Base-by-base conservation (phyloP, 2,329 filamentous ascomycete species). In the Cordyceps farinosa region DNA sequence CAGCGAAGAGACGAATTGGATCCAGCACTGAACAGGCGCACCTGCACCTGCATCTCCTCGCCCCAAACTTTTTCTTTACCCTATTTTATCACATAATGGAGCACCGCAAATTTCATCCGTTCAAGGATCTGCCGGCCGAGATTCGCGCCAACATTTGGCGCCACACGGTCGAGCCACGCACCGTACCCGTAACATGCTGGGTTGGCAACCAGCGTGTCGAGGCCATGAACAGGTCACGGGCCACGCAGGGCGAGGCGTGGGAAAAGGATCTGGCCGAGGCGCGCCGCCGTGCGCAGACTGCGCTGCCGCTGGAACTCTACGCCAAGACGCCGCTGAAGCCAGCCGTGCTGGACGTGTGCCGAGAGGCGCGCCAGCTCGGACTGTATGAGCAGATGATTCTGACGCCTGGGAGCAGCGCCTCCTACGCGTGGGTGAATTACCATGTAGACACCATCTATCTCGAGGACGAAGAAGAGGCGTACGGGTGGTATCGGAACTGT, bases 141-240 rank as follows among this genome's bases (percentile, higher is more conserved):
- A 51, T 61, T 51, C 48, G 58, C 22, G 29, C 38, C 45, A 9
- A 30, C 29, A 53, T 61, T 15, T 61, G 48, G 47, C 58, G 38
- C 13, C 47, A 51, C 27, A 32, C 58, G 7, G 44, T 61, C 1
- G 34, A 52, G 38, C 58, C 45, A 42, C 45, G 58, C 17, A 51
- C 42, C 22, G 47, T 53, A 22, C 47, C 48, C 34, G 29, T 61
- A 27, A 51, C 58, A 5, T 52, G 48, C 48, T 61, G 48, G 47
- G n/a, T 15, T 15, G 58, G 47, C 29, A 30, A 58, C 29, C 7
- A 45, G 29, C 55, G 29, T 7, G 52, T 22, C 13, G 52, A 42
- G 27, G 7, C 3, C 6, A 38, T 52, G 6, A n/a, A 45, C 42
- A 45, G 2, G 6, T 34, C 50, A 7, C 32, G 17, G 13, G 32